Evolutionary conservation across 176 grass and related monocot genomes (phyloP), one percentile per base, ranked within the genome.

Genomic region (Phragmites australis): DNA sequence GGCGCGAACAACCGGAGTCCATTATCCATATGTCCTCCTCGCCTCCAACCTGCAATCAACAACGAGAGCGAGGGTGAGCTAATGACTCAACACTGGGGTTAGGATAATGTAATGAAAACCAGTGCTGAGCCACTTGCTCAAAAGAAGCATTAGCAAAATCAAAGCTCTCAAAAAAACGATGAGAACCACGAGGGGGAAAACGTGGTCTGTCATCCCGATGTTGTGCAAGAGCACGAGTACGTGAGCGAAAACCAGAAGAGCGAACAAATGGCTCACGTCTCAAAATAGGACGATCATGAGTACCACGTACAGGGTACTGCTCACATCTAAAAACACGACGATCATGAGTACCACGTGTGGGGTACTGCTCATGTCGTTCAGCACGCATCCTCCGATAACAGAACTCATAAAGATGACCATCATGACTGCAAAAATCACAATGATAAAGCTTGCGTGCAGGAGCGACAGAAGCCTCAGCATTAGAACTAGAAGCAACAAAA

Each of bases 341-440:
- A n/a, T n/a, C n/a, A n/a, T n/a, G n/a, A n/a, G n/a, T n/a, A n/a
- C n/a, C n/a, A n/a, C n/a, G n/a, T n/a, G n/a, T n/a, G n/a, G n/a
- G n/a, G n/a, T n/a, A n/a, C n/a, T n/a, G n/a, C n/a, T n/a, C n/a
- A n/a, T n/a, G n/a, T n/a, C n/a, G n/a, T 2, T 60, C 63, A 66
- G 9, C 37, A 66, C 63, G 63, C 63, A 0, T 66, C 63, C 63
- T 0, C 0, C 63, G 63, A 0, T 41, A 66, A 0, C 63, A 66
- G 41, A 66, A 66, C 63, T 66, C 37, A 66, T 66, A 42, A 0
- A 66, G 63, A 66, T 42, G 63, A 66, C 63, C 63, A 22, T 66
- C 63, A 66, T 32, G 63, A 66, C 41, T 32, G 41, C 63, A 66
- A 66, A 66, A 66, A 13, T 66, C 63, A 66, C 63, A 66, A 66